Conservation (phyloP, 805 yeast genomes). For the Schizosaccharomyces cryophilus region DNA sequence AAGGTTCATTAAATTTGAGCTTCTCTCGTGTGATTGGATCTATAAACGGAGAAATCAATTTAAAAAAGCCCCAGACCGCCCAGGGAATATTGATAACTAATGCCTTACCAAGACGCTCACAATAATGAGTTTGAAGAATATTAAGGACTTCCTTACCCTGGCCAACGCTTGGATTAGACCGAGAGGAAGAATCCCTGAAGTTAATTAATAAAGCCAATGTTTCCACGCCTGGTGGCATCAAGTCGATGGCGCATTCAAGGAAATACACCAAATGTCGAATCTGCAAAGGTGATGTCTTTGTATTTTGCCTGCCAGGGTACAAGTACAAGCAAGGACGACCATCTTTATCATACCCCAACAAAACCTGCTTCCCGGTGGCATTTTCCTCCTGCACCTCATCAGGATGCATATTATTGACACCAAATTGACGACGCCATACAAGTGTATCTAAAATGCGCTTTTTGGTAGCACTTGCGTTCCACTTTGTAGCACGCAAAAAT, state of each 20-base stretch:
- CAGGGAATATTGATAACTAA: conserved; percentile 80
- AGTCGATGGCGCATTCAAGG: conserved; percentile 79
- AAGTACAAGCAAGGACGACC: conserved; percentile 78
- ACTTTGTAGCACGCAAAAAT: conserved; percentile 79
- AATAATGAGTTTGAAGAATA: conserved; percentile 89
- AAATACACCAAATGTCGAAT: conserved; percentile 87
- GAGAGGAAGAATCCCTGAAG: conserved; percentile 53
- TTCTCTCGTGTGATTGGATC: conserved; percentile 90
- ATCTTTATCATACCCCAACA: conserved; percentile 74
- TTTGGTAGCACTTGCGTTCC: conserved; percentile 51
- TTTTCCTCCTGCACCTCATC: conserved; percentile 19
- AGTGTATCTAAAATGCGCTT: conserved; percentile 52
- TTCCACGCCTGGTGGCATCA: conserved; percentile 93
- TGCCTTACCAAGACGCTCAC: conserved; percentile 88
- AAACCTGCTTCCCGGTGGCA: conserved; percentile 78
- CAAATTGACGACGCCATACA: conserved; percentile 87
- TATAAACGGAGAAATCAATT: conserved; percentile 79
- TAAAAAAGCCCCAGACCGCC: conserved; percentile 78
- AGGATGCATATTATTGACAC: conserved; percentile 25
- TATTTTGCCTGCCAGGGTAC: conserved; percentile 88
- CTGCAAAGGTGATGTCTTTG: conserved; percentile 69
- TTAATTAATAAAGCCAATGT: conserved; percentile 76
- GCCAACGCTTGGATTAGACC: conserved; percentile 68
- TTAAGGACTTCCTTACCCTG: conserved; percentile 79
- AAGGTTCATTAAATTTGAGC: conserved; percentile 75